phyloP scores from a whole-genome alignment of 495 filamentous ascomycete species.

The Neurospora sp. region DNA sequence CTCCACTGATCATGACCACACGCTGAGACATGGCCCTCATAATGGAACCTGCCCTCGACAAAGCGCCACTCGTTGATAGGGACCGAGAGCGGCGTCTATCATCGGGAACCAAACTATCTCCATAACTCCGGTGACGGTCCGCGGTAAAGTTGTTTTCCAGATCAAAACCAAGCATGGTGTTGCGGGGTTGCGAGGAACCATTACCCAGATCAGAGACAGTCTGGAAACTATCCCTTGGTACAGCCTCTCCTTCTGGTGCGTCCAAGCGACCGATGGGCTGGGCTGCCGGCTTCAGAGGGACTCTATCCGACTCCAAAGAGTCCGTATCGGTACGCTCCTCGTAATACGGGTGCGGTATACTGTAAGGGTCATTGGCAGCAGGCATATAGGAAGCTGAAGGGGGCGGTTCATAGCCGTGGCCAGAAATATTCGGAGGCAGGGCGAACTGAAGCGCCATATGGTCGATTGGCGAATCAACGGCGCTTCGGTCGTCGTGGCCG shows the following conservation, averaged over 20 bases:
- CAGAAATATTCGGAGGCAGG: conserved; percentile 35
- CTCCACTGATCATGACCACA: conserved; percentile 92
- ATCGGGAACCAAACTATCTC: conserved; percentile 34
- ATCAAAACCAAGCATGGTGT: conserved; percentile 37
- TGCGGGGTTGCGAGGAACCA: conserved; percentile 29
- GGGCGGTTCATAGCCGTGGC: conserved; percentile 9
- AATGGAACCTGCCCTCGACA: conserved; percentile 77
- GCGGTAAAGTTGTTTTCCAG: conserved; percentile 42
- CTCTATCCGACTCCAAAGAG: conserved; percentile 60
- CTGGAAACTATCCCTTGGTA: conserved; percentile 55
- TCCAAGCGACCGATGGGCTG: conserved; percentile 57
- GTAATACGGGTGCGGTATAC: conserved; percentile 36
- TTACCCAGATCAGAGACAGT: conserved; percentile 42
- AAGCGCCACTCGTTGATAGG: conserved; percentile 49
- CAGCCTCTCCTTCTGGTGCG: conserved; percentile 40
- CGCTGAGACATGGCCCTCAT: conserved; percentile 95
- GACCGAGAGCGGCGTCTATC: conserved; percentile 45
- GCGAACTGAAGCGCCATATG: conserved; percentile 37
- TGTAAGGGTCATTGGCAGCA: conserved; percentile 25
- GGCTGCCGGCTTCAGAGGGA: conserved; percentile 49
- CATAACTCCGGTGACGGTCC: conserved; percentile 36
- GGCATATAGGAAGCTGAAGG: conserved; percentile 18
- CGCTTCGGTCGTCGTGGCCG: conserved; percentile 19
- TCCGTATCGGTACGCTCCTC: conserved; percentile 43
- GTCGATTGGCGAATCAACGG: conserved; percentile 34